Conservation (phyloP, 441 rosid species). For the Erysimum pusillum region DNA sequence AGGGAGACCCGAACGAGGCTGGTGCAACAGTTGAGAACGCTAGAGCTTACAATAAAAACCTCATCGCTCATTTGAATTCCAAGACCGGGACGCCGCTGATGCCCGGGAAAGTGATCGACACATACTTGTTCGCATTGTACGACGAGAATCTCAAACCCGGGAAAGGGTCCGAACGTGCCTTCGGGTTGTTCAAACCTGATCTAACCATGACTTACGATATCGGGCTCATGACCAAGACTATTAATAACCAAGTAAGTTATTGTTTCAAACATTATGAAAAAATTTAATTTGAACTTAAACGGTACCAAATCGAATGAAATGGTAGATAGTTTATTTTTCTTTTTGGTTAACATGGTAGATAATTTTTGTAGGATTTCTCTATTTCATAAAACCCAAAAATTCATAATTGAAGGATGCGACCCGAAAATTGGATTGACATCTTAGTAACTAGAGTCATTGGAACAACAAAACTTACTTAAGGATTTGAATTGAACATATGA, state of each 20-base stretch:
- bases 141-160: constrained; percentile 95
- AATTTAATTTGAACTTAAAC: not conserved
- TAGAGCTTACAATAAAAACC: constrained; percentile 80
- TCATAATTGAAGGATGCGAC: too few species aligned
- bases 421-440: too few species aligned
- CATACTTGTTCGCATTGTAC: constrained; percentile 84
- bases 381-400: too few species aligned
- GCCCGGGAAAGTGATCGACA: constrained; percentile 87
- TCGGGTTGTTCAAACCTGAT: constrained; percentile 83
- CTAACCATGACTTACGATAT: constrained; percentile 76
- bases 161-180: constrained; percentile 71
- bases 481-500: too few species aligned
- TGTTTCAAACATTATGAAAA: not conserved
- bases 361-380: too few species aligned
- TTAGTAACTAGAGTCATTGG: too few species aligned
- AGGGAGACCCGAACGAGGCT: constrained; percentile 77
- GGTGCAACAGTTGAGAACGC: constrained; percentile 85
- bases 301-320: not conserved
- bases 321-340: too few species aligned
- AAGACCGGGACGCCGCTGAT: constrained; percentile 87
- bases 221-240: constrained; percentile 63
- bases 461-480: too few species aligned
- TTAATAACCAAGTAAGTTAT: constrained; percentile 44
- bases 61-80: constrained; percentile 86
- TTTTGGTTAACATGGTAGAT: too few species aligned